Percentiles rank a stretch among this genome's conserved stretches.
Conservation (phyloP, 2,329 filamentous ascomycete genomes). For the Fusarium nisikadoi region DNA sequence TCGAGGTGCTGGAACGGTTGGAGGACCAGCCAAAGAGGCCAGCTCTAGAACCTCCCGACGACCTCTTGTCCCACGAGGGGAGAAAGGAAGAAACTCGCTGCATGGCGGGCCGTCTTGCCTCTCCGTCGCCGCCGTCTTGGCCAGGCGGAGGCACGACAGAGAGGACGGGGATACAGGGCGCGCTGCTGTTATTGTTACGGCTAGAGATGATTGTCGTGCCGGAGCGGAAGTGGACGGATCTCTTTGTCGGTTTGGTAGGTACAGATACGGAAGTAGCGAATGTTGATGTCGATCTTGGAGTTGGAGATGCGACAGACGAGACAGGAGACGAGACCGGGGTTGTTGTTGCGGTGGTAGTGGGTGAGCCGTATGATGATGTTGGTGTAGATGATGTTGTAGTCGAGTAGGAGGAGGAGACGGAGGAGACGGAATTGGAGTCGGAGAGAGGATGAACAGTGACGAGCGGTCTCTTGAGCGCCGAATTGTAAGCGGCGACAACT, state of each 20-base stretch:
- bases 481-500: slow-evolving; percentile 35
- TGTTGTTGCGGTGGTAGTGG: slow-evolving; percentile 27
- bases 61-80: slow-evolving; percentile 59
- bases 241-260: slow-evolving; percentile 22
- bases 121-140: slow-evolving; percentile 50
- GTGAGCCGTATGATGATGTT: slow-evolving; percentile 28
- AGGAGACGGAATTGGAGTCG: slow-evolving; percentile 37
- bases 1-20: slow-evolving; percentile 58
- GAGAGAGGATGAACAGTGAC: slow-evolving; percentile 35
- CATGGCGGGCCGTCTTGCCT: slow-evolving; percentile 52
- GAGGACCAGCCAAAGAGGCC: slow-evolving; percentile 57
- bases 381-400: slow-evolving; percentile 34
- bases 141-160: slow-evolving; percentile 48
- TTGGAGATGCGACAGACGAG: slow-evolving; percentile 35
- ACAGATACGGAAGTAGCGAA: slow-evolving; percentile 29
- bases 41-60: slow-evolving; percentile 44
- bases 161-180: slow-evolving; percentile 40
- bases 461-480: slow-evolving; percentile 36
- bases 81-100: slow-evolving; percentile 58
- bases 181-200: slow-evolving; percentile 48
- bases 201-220: slow-evolving; percentile 24
- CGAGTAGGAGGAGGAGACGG: slow-evolving; percentile 30
- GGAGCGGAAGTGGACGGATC: slow-evolving; percentile 31
- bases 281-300: slow-evolving; percentile 34
- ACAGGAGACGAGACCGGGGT: slow-evolving; percentile 36